Evolutionary conservation across 345 rosid species (phyloP).

Genomic region (Eucalyptus marginata): DNA sequence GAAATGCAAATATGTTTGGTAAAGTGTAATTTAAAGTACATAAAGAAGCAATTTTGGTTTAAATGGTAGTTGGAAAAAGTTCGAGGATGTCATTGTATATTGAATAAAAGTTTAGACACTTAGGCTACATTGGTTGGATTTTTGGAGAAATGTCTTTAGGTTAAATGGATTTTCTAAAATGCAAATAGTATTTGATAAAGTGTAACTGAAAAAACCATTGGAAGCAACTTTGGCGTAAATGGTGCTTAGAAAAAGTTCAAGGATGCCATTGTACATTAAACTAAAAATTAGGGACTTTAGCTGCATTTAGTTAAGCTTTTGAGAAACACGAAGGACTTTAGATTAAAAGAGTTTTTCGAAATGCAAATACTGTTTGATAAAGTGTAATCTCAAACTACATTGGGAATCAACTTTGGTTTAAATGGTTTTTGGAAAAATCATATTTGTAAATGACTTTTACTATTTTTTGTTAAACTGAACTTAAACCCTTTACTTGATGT

Average conservation of each 20-base stretch:
- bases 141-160: not conserved
- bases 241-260: not conserved
- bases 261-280: not conserved
- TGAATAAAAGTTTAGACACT: too few species aligned
- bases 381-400: too few species aligned
- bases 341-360: not conserved
- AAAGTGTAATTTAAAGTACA: not conserved
- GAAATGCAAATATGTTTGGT: not conserved
- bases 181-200: not conserved
- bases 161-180: too few species aligned
- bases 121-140: not conserved
- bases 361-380: not conserved
- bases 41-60: not conserved
- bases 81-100: not conserved
- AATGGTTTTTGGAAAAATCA: not conserved
- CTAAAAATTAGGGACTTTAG: not conserved
- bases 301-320: too few species aligned
- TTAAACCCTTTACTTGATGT: not conserved
- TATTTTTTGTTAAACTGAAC: too few species aligned
- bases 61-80: not conserved
- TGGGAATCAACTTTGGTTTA: not conserved
- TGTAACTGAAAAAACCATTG: not conserved
- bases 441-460: not conserved
- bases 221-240: too few species aligned
- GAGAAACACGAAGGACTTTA: not conserved